Percentiles rank a stretch among this genome's conserved stretches.
These are phyloP conservation scores for Trametes punicea DNA, from an alignment of 768 basidiomycete genomes.

Conservation along the genomic window DNA sequence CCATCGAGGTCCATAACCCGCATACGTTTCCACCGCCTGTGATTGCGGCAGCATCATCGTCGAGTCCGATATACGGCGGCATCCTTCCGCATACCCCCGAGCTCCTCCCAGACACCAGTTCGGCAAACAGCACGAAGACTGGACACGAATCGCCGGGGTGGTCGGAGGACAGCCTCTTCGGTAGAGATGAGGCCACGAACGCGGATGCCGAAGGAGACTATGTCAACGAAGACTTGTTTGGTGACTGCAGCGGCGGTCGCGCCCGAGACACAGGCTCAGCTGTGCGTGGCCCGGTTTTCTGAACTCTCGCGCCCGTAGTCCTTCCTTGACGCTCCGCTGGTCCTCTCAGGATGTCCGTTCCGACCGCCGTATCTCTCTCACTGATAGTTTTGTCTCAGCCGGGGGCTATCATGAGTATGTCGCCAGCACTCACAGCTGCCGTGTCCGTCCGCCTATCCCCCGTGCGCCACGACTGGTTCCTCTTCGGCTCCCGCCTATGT, in stretches of 20 bases:
- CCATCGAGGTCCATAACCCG: neutral
- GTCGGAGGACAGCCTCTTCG: constrained; percentile 13
- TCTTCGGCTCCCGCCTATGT: neutral
- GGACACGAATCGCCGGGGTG: neutral
- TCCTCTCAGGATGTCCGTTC: neutral
- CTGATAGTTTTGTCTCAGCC: neutral
- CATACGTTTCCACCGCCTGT: neutral
- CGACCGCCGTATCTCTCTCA: neutral
- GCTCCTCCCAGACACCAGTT: neutral
- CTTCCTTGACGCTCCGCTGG: neutral
- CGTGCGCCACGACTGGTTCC: neutral
- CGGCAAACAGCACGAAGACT: neutral
- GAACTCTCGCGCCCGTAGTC: neutral
- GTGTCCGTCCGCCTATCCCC: neutral
- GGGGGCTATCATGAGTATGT: neutral
- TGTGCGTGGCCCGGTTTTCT: constrained; percentile 6
- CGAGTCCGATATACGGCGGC: neutral
- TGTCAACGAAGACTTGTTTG: neutral
- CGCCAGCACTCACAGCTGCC: neutral
- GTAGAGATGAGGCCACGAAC: neutral
- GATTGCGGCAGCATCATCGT: neutral
- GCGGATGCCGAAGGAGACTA: neutral
- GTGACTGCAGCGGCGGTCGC: neutral
- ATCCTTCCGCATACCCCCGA: constrained; percentile 1
- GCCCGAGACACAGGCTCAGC: neutral